Percentiles rank a stretch among this genome's conserved stretches.
phyloP scores from a whole-genome alignment of 2,329 filamentous ascomycete species.

The Arthrobotrys conoides region DNA sequence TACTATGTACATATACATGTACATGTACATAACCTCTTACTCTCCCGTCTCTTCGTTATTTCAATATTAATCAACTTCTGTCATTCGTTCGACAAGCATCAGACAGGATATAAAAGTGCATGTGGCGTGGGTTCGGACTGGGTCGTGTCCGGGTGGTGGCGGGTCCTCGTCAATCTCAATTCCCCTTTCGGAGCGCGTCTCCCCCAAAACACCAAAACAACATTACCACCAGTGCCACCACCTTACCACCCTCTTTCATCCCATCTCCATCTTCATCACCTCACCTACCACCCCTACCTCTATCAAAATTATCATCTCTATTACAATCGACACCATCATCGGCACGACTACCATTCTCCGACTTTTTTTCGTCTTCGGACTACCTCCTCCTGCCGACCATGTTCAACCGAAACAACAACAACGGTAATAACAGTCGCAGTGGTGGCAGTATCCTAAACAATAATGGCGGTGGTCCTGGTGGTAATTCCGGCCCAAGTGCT shows the following conservation, averaged over 20 bases:
- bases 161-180: slow-evolving; percentile 24
- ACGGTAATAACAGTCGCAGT: neutral
- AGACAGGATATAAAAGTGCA: slow-evolving; percentile 12
- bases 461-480: neutral
- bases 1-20: no score
- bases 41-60: neutral
- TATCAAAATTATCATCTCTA: neutral
- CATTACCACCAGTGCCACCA: neutral
- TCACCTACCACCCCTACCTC: neutral
- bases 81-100: neutral
- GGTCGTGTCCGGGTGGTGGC: slow-evolving; percentile 25
- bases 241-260: neutral
- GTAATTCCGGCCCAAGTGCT: neutral
- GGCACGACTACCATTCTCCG: neutral
- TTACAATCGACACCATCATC: neutral
- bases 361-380: slow-evolving; percentile 10
- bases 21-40: neutral
- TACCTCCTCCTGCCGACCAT: slow-evolving; percentile 8
- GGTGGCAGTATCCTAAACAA: neutral
- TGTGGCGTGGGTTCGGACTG: slow-evolving; percentile 43
- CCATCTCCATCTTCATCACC: neutral
- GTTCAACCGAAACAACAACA: slow-evolving; percentile 18
- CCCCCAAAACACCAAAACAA: slow-evolving; percentile 42
- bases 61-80: no score
- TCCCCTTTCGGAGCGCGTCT: slow-evolving; percentile 28